Base-by-base conservation (phyloP, 176 grass and related monocot species). In the Thinopyrum elongatum region DNA sequence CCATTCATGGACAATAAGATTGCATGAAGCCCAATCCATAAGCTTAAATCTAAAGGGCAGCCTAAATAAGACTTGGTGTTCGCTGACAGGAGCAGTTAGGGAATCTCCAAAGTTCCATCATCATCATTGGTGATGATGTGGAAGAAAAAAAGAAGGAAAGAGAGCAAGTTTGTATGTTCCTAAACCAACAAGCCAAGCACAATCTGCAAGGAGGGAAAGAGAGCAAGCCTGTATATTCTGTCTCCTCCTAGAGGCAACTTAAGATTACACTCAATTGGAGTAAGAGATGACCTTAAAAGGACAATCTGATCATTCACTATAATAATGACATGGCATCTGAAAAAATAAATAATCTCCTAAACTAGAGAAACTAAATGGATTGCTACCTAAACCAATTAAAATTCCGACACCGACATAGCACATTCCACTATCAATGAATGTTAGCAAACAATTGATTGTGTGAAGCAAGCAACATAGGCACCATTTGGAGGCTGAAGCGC, bases 121-220 rank as follows among this genome's bases (percentile, higher is more conserved):
- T 26, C 70, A 74, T 16, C 39, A 7, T 71, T 70, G 34, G 22
- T 22, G 5, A 46, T 46, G n/a, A 75, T 19, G 42, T 75, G 41
- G 14, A 15, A 51, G 25, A 75, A 15, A 75, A 44, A 46, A 46
- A 46, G 29, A 25, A 75, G 26, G 13, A 47, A 25, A 75, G 72
- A 51, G 14, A 75, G 44, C 15, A 30, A 75, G 44, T 16, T 19
- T 51, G 26, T 51, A 75, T 29, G 42, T 75, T 75, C 26, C 72
- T 51, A 27, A 75, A 51, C 8, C 26, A 75, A 75, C 42, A 75
- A 75, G 72, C 42, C 15, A 75, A 75, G 72, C 72, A 75, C 26
- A 75, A 51, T 51, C 26, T 19, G 27, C 2, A 26, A 75, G 72
- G 42, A 51, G 72, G 23, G 27, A 51, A 15, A 51, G 72, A 51